A percentile compares a stretch with the other conserved stretches of the same genome.
Conservation (phyloP, 345 rosid genomes). For the Arabidopsis suecica region DNA sequence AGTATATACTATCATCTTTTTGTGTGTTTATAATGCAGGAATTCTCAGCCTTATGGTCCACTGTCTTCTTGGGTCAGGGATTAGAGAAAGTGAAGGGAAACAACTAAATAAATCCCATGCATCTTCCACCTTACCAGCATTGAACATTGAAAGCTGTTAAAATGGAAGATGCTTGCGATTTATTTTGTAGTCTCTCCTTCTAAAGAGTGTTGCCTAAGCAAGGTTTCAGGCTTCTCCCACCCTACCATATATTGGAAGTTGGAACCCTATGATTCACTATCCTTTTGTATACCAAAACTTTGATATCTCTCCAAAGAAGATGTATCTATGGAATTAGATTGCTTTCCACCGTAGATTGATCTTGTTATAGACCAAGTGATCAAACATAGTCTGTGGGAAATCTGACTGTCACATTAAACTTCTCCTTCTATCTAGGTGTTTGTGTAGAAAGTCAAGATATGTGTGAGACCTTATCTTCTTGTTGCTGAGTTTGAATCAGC, state of each 20-base stretch:
- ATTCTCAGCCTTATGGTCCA: not conserved
- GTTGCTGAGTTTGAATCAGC: not conserved
- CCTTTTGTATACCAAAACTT: not conserved
- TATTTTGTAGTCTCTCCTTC: constrained; percentile 28
- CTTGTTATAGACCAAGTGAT: not conserved
- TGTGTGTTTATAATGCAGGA: not conserved
- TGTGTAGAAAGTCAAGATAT: not conserved
- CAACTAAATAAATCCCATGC: constrained; percentile 24
- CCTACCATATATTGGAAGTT: not conserved
- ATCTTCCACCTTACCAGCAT: constrained; percentile 30
- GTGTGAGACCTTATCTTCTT: not conserved
- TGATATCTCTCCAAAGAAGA: not conserved
- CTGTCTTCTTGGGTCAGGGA: not conserved
- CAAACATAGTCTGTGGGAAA: not conserved
- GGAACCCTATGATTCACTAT: not conserved
- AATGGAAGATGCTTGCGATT: constrained; percentile 40
- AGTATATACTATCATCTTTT: not conserved
- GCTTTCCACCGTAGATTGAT: not conserved
- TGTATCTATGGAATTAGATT: not conserved
- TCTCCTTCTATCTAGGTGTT: not conserved
- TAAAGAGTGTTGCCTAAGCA: not conserved
- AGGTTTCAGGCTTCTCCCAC: not conserved
- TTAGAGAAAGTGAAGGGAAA: not conserved
- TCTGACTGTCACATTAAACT: not conserved
- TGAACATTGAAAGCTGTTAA: constrained; percentile 15